phyloP scores from a whole-genome alignment of 169 alveolate genomes.

The Babesia sp. region DNA sequence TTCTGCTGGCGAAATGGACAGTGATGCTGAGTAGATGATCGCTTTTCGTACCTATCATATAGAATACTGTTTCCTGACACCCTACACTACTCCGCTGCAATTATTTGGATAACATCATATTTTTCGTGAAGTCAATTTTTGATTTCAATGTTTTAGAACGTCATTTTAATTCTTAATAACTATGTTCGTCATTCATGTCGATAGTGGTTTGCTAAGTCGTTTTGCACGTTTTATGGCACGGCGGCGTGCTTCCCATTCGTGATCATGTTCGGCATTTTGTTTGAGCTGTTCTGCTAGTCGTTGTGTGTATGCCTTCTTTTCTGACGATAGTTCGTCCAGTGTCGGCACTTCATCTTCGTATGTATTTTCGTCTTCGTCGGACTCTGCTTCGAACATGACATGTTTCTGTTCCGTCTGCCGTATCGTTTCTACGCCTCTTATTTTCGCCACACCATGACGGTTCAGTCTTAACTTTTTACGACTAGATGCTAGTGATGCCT shows the following conservation, averaged over 20 bases:
- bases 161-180: not conserved
- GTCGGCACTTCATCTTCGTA: slow-evolving; percentile 10
- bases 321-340: not conserved
- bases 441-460: slow-evolving; percentile 63
- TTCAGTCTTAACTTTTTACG: slow-evolving; percentile 56
- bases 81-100: no score
- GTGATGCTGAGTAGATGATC: slow-evolving; percentile 16
- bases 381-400: slow-evolving; percentile 52
- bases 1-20: not conserved
- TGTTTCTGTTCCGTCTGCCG: slow-evolving; percentile 59
- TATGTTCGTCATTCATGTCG: not conserved
- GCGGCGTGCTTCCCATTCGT: slow-evolving; percentile 43
- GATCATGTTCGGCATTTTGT: slow-evolving; percentile 14
- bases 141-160: not conserved
- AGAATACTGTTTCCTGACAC: not conserved
- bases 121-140: no score
- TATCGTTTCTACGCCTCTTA: slow-evolving; percentile 55
- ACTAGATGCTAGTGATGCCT: slow-evolving; percentile 27
- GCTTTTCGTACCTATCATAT: not conserved
- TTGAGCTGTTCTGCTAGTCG: slow-evolving; percentile 18
- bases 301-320: slow-evolving; percentile 21
- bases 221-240: slow-evolving; percentile 26
- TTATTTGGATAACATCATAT: not conserved
- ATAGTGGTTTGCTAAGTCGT: slow-evolving; percentile 11
- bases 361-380: slow-evolving; percentile 22